phyloP scores from a whole-genome alignment of 164 flowering plant genomes.

The Aristolochia californica region DNA sequence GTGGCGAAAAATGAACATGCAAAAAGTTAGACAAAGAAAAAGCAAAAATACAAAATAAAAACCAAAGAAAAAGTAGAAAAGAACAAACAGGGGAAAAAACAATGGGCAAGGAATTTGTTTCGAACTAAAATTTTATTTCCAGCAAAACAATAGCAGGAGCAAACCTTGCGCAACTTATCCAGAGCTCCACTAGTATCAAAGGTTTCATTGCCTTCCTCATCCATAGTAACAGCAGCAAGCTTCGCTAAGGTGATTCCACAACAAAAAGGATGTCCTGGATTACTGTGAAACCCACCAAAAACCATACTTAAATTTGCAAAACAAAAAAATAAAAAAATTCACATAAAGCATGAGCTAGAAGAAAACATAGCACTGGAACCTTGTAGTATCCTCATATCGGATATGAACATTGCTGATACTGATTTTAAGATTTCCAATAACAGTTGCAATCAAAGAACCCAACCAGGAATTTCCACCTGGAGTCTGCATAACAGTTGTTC shows the following conservation, averaged over 20 bases:
- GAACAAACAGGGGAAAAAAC: too few relatives aligned
- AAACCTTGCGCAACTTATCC: constrained; percentile 89
- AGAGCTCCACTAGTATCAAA: constrained; percentile 97
- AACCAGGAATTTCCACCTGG: constrained; percentile 90
- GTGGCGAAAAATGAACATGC: too few relatives aligned
- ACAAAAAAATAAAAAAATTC: background rate
- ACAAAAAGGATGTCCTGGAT: constrained; percentile 85
- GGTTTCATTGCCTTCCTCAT: constrained; percentile 93
- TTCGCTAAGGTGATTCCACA: constrained; percentile 84
- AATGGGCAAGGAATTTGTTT: too few relatives aligned
- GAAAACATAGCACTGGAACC: constrained; percentile 24
- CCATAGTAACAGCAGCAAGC: constrained; percentile 97
- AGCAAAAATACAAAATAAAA: too few relatives aligned
- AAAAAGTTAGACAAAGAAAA: too few relatives aligned
- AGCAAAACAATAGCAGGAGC: constrained; percentile 6
- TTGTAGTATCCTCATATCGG: constrained; percentile 86
- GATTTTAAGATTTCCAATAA: constrained; percentile 93
- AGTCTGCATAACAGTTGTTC: constrained; percentile 30
- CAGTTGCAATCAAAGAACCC: constrained; percentile 79
- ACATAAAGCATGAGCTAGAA: background rate
- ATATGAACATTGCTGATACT: constrained; percentile 93
- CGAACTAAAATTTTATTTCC: background rate
- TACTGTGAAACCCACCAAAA: constrained; percentile 35
- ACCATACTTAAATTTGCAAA: background rate
- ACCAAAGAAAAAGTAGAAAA: too few relatives aligned